Evolutionary conservation across 148 eudicot genomes (phyloP), one percentile per base, ranked within the genome.

Genomic region (Fagopyrum esculentum): DNA sequence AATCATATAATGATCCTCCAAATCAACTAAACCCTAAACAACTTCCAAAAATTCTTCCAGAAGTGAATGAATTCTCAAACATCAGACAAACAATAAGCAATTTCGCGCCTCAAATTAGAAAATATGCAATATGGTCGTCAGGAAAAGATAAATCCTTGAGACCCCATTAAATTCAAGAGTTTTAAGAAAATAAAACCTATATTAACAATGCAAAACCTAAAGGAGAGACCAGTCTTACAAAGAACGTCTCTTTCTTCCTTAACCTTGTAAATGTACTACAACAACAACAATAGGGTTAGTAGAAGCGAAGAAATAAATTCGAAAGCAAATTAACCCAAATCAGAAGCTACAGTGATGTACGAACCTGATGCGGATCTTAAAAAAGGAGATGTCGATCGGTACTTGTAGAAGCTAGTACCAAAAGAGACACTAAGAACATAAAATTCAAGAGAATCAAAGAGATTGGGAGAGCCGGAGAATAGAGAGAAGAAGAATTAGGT

Each of bases 341-440:
- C 35, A 16, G 30, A 71, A 71, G 54, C 74, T n/a, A 46, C 74
- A 71, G 74, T 45, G 74, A 71, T 17, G 55, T 54, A 71, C 19
- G 55, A 26, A 71, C 26, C 26, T 22, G 26, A 22, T 22, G 26
- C 26, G 26, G 26, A 22, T 22, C 26, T 22, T 22, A 22, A 22
- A 22, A 0, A 22, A 22, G 26, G 26, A 22, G 26, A 22, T 22
- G 26, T 22, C 26, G 0, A 22, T 22, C 26, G 26, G 26, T 22
- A 22, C 26, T 22, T 22, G 26, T 22, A 22, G 26, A 22, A 22
- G 26, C 26, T 22, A 22, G 26, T 22, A 22, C 26, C 26, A 22
- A 22, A 22, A 22, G 26, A 22, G 26, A 22, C 26, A 22, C 26
- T 22, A 22, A 22, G 26, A 22, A 22, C 26, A 22, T 22, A 22